phyloP scores from a whole-genome alignment of 768 basidiomycete species.

The Naematelia aurantialba region DNA sequence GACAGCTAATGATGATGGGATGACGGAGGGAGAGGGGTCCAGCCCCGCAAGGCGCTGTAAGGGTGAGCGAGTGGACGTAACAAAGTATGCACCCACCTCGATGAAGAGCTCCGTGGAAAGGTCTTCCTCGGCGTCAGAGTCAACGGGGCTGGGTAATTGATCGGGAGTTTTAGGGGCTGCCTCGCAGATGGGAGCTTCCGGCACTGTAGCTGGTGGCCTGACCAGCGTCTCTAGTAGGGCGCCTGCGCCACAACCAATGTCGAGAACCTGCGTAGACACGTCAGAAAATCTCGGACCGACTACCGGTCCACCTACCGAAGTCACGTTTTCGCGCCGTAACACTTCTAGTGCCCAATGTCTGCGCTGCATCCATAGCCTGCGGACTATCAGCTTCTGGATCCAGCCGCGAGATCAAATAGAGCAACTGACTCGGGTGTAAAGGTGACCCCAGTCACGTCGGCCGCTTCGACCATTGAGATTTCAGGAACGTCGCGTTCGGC shows the following conservation, averaged over 20 bases:
- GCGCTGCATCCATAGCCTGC: slow-evolving; percentile 43
- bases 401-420: neutral
- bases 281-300: neutral
- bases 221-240: slow-evolving; percentile 44
- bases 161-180: neutral
- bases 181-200: slow-evolving; percentile 35
- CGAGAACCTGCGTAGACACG: slow-evolving; percentile 38
- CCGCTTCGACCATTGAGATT: slow-evolving; percentile 46
- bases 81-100: slow-evolving; percentile 28
- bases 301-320: slow-evolving; percentile 32
- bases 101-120: slow-evolving; percentile 38
- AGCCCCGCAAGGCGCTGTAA: slow-evolving; percentile 46
- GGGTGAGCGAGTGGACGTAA: neutral
- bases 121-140: slow-evolving; percentile 18
- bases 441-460: slow-evolving; percentile 43
- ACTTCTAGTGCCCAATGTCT: slow-evolving; percentile 48
- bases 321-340: slow-evolving; percentile 36
- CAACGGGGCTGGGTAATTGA: slow-evolving; percentile 20
- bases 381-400: neutral
- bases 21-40: slow-evolving; percentile 40
- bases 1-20: slow-evolving; percentile 35
- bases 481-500: slow-evolving; percentile 19
- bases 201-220: slow-evolving; percentile 39
- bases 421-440: slow-evolving; percentile 45
- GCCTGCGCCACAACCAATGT: slow-evolving; percentile 50